Percentiles rank a stretch among this genome's conserved stretches.
Evolutionary conservation across 176 grass and related monocot species (phyloP).

Genomic region (Phoenix dactylifera): DNA sequence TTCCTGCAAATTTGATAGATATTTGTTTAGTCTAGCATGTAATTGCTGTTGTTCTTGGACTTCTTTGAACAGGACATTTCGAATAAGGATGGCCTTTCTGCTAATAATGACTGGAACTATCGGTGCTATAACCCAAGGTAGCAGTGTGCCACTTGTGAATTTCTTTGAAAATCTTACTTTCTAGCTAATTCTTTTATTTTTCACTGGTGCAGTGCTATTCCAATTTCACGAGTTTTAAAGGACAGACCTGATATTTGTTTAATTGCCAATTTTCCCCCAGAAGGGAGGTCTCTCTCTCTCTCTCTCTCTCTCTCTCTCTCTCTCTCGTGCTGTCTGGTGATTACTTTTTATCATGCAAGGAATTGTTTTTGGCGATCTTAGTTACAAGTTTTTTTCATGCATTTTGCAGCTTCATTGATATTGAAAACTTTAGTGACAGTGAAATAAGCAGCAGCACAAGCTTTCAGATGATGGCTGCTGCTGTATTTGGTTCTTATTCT

Average conservation of each 20-base stretch:
- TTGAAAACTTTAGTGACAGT: constrained; percentile 2
- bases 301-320: neutral
- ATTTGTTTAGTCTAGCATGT: neutral
- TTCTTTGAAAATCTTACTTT: neutral
- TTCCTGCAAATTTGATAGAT: neutral
- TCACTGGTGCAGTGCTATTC: neutral
- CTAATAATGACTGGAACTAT: constrained; percentile 19
- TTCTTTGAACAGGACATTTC: constrained; percentile 16
- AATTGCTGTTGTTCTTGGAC: neutral
- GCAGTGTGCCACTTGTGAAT: neutral
- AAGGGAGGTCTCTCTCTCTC: constrained; percentile 24
- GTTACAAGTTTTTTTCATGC: neutral
- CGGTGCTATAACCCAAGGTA: constrained; percentile 16
- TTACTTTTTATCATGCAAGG: too few relatives aligned
- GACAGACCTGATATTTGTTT: constrained; percentile 16
- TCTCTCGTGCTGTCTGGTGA: neutral
- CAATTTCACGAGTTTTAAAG: constrained; percentile 3
- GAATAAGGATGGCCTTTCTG: constrained; percentile 25
- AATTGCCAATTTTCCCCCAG: constrained; percentile 13
- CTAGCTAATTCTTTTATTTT: neutral
- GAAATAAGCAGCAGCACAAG: constrained; percentile 19
- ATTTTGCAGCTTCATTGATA: constrained; percentile 12
- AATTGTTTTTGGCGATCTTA: neutral
- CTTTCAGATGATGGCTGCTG: neutral
- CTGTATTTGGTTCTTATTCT: neutral